Percentiles rank a stretch among this genome's conserved stretches.
Evolutionary conservation across 2,329 filamentous ascomycete species (phyloP).

Genomic region (Ramularia collo-cygni): DNA sequence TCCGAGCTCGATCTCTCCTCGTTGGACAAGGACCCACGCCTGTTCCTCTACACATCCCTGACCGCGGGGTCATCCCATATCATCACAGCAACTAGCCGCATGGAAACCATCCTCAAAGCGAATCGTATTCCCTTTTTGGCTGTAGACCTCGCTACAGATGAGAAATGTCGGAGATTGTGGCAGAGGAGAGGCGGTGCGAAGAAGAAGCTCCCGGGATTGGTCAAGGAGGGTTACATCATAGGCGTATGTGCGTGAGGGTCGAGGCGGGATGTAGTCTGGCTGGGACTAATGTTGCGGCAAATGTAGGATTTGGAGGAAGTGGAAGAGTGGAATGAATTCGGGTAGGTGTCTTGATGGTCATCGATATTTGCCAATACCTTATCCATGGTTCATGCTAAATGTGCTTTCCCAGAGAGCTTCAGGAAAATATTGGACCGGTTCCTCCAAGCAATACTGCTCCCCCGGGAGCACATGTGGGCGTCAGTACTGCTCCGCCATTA

Average conservation of each 20-base stretch:
- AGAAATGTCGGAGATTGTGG: conserved; percentile 84
- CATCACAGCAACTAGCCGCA: conserved; percentile 86
- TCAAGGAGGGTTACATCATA: conserved; percentile 78
- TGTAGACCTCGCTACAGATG: conserved; percentile 83
- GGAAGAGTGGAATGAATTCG: conserved; percentile 99
- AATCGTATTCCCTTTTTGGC: conserved; percentile 93
- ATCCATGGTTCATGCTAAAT: no score
- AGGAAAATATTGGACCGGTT: conserved; percentile 65
- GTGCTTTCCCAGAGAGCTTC: conserved; percentile 67
- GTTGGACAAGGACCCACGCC: conserved; percentile 43
- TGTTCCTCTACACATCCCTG: conserved; percentile 94
- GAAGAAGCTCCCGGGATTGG: conserved; percentile 79
- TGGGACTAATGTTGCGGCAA: background rate
- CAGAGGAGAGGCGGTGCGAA: conserved; percentile 68
- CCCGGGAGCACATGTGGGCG: conserved; percentile 21
- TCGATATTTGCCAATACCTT: no score
- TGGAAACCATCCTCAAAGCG: conserved; percentile 92
- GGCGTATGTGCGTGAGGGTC: conserved; percentile 57
- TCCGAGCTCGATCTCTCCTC: conserved; percentile 29
- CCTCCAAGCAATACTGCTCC: conserved; percentile 27
- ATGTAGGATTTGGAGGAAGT: conserved; percentile 80
- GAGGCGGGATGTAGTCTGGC: background rate
- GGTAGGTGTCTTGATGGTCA: no score
- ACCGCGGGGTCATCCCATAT: conserved; percentile 95
- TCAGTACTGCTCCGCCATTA: conserved; percentile 22